phyloP scores from a whole-genome alignment of 768 basidiomycete species.

The Panus rudis region DNA sequence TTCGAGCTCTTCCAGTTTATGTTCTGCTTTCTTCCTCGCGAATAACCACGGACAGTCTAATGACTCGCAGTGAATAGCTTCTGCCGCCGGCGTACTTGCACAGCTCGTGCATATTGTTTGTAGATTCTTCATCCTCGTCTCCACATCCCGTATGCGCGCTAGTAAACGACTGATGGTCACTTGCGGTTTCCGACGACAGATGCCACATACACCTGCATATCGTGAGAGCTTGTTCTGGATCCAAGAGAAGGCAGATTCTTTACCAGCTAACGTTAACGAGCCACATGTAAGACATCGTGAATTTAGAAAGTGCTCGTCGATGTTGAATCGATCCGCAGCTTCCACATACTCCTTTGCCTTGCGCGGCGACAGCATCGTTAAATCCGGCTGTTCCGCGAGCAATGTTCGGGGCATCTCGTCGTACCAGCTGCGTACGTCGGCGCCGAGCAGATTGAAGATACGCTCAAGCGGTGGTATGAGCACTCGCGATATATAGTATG shows the following conservation, averaged over 20 bases:
- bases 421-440: slow-evolving; percentile 82
- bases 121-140: slow-evolving; percentile 45
- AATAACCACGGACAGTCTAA: slow-evolving; percentile 85
- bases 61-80: slow-evolving; percentile 70
- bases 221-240: slow-evolving; percentile 1
- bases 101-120: slow-evolving; percentile 75
- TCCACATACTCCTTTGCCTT: slow-evolving; percentile 24
- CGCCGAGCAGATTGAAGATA: slow-evolving; percentile 87
- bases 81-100: slow-evolving; percentile 43
- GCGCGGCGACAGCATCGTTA: slow-evolving; percentile 29
- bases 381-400: slow-evolving; percentile 31
- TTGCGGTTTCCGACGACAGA: slow-evolving; percentile 46
- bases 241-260: neutral
- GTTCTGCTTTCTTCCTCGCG: slow-evolving; percentile 54
- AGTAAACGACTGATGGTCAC: slow-evolving; percentile 52
- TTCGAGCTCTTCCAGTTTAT: slow-evolving; percentile 26
- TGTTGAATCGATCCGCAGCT: slow-evolving; percentile 37
- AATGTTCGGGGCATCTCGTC: slow-evolving; percentile 73
- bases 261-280: slow-evolving; percentile 46
- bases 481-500: slow-evolving; percentile 82
- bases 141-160: slow-evolving; percentile 45
- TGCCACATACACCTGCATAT: slow-evolving; percentile 44
- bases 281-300: slow-evolving; percentile 68
- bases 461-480: slow-evolving; percentile 88
- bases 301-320: slow-evolving; percentile 71